Conservation (phyloP, 108 stramenopile species). For the Fistulifera pelliculosa region DNA sequence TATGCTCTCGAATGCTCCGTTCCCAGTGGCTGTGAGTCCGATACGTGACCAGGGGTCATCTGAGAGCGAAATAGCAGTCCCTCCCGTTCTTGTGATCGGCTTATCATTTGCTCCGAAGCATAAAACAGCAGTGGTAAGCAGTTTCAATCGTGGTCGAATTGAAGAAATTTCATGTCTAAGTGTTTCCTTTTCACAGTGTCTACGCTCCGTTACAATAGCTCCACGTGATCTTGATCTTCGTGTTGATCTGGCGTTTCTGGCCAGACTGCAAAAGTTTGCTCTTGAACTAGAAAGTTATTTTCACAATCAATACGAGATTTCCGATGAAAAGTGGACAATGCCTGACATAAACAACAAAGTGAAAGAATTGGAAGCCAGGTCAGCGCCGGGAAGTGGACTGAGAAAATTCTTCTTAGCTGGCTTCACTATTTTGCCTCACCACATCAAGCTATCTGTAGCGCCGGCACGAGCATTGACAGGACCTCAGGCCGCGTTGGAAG, state of each 20-base stretch:
- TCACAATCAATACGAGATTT: not conserved
- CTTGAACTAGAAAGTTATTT: constrained; percentile 39
- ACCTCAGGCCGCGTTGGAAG: constrained; percentile 50
- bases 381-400: constrained; percentile 14
- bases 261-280: constrained; percentile 51
- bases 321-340: not conserved
- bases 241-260: constrained; percentile 58
- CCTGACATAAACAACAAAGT: constrained; percentile 16
- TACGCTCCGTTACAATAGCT: constrained; percentile 45
- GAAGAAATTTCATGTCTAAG: too few species aligned
- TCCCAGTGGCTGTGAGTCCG: constrained; percentile 60
- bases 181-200: constrained; percentile 9
- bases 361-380: constrained; percentile 10
- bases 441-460: constrained; percentile 55
- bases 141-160: too few species aligned
- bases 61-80: not conserved
- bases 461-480: constrained; percentile 52
- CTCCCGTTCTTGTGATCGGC: constrained; percentile 46
- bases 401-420: constrained; percentile 57
- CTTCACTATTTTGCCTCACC: constrained; percentile 45
- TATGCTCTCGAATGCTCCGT: constrained; percentile 60
- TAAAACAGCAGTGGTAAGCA: constrained; percentile 36
- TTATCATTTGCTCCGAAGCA: constrained; percentile 53
- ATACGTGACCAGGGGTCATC: not conserved
- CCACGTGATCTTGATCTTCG: constrained; percentile 47